Evolutionary conservation across 2,329 filamentous ascomycete genomes (phyloP), one percentile per base, ranked within the genome.

Genomic region (Monosporascus sp.): DNA sequence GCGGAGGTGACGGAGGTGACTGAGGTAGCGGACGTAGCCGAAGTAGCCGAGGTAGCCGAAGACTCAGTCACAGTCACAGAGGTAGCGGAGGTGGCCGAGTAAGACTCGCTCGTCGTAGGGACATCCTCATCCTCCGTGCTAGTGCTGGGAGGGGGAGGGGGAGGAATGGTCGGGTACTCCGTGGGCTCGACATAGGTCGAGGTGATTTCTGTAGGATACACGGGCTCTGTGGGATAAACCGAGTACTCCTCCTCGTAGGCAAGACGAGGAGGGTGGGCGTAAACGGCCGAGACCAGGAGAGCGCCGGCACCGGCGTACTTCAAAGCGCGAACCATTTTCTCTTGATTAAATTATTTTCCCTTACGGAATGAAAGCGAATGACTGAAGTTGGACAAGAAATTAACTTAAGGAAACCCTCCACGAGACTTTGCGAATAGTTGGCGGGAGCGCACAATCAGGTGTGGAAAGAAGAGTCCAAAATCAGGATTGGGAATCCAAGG

Each of bases 271-370:
- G 56, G 46, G 35, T 14, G 38, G 54, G 66, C 65, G 50, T 52
- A 59, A 27, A 61, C 67, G 36, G 65, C 58, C 50, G 60, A 63
- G 46, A 64, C 59, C 47, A 69, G 56, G 45, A 68, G 57, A 44
- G 63, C 64, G 53, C 67, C 59, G 56, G 64, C 64, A 54, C 63
- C 57, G 54, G 63, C 60, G 57, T 68, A 66, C 53, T 68, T 65
- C 50, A 66, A 56, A 24, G 66, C 52, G 52, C 60, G 62, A 58
- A 68, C 66, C 67, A 69, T 69, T 47, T 50, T 31, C 27, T 11
- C 9, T 31, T 66, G 57, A 53, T 52, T 52, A 53, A 41, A 51
- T 52, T 55, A 54, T 51, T 49, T 54, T 56, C 53, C 53, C 54
- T 46, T 24, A 2, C 22, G 43, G 14, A 46, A 17, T 27, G 14